phyloP scores from a whole-genome alignment of 2,329 filamentous ascomycete species.

The Colletotrichum shisoi region DNA sequence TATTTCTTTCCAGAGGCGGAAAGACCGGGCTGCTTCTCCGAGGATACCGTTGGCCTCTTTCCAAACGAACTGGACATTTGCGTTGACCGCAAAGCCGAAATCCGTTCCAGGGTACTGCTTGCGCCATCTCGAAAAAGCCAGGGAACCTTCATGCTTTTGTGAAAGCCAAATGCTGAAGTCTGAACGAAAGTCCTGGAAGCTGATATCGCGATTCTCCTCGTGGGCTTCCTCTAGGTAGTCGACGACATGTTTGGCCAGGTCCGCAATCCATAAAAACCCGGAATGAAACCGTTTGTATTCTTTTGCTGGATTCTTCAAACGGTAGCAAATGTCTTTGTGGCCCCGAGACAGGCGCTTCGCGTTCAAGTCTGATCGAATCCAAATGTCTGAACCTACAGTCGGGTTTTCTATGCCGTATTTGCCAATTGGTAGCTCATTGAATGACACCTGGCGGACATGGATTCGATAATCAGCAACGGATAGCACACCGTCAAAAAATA shows the following conservation, averaged over 20 bases:
- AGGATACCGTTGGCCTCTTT: conserved; percentile 68
- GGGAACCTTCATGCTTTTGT: conserved; percentile 52
- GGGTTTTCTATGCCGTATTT: conserved; percentile 64
- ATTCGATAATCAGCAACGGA: conserved; percentile 51
- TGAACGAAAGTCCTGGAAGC: conserved; percentile 63
- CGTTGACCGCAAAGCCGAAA: conserved; percentile 68
- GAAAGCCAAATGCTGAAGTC: conserved; percentile 67
- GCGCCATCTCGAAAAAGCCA: conserved; percentile 64
- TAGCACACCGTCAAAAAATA: conserved; percentile 69
- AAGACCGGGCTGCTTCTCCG: conserved; percentile 45
- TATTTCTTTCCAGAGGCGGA: conserved; percentile 65
- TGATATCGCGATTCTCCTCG: conserved; percentile 49
- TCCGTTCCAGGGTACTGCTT: conserved; percentile 59
- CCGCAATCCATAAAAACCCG: conserved; percentile 74
- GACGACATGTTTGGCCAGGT: conserved; percentile 74
- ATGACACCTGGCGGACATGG: conserved; percentile 65
- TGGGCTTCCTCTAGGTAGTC: conserved; percentile 64
- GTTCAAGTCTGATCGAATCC: conserved; percentile 66
- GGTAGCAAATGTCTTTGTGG: conserved; percentile 67
- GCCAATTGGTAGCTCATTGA: conserved; percentile 69
- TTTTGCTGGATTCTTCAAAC: conserved; percentile 60
- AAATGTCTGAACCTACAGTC: conserved; percentile 64
- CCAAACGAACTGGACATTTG: conserved; percentile 69
- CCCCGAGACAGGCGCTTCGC: conserved; percentile 25
- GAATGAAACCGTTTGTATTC: conserved; percentile 70